Evolutionary conservation across 352 stramenopile genomes (phyloP).

Genomic region (Globisporangium yorkense): DNA sequence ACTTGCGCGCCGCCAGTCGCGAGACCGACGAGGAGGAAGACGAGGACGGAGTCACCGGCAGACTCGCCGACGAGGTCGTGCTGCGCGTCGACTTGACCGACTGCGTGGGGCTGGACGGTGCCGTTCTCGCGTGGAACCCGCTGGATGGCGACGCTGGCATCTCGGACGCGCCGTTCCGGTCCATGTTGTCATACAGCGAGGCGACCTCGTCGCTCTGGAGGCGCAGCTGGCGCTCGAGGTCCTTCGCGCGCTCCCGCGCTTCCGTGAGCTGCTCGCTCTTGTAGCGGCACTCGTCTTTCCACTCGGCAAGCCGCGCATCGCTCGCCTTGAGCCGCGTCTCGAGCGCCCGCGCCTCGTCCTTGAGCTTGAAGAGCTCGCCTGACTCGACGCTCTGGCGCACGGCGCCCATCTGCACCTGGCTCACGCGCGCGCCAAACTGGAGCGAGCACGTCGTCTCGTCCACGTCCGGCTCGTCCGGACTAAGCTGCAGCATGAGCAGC

Average conservation of each 20-base stretch:
- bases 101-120: constrained; percentile 31
- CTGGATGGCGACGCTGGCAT: constrained; percentile 7
- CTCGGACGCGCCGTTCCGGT: constrained; percentile 16
- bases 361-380: constrained; percentile 61
- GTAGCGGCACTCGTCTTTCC: constrained; percentile 42
- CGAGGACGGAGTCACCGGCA: constrained; percentile 13
- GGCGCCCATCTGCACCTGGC: constrained; percentile 85
- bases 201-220: constrained; percentile 28
- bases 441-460: constrained; percentile 90
- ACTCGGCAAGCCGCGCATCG: constrained; percentile 28
- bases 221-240: constrained; percentile 40
- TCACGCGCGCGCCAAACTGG: constrained; percentile 86
- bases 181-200: constrained; percentile 16
- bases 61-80: constrained; percentile 29
- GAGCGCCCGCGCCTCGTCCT: constrained; percentile 55
- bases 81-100: constrained; percentile 44
- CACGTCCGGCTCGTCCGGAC: constrained; percentile 65
- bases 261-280: constrained; percentile 44
- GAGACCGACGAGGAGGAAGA: constrained; percentile 1
- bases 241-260: constrained; percentile 31
- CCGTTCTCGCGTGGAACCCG: background rate
- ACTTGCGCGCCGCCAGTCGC: constrained; percentile 2
- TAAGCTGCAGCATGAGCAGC: constrained; percentile 90
- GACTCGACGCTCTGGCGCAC: constrained; percentile 79
- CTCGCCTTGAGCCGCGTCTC: constrained; percentile 25